Evolutionary conservation across 768 basidiomycete genomes (phyloP), one percentile per base, ranked within the genome.

Genomic region (Leccinellum rugosiceps): DNA sequence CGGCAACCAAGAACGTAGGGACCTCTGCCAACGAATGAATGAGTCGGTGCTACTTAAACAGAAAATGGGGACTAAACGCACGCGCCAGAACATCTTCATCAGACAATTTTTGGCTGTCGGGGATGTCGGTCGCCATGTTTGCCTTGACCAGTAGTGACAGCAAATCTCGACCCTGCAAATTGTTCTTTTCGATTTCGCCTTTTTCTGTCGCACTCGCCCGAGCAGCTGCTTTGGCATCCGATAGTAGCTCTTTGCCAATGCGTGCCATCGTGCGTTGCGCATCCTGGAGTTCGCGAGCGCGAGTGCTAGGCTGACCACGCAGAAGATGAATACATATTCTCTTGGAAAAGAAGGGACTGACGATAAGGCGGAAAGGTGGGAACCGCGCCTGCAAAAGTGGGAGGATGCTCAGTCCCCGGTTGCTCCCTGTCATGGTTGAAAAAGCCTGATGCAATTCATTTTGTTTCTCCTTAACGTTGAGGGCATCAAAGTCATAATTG

Each of bases 61-160:
- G 19, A 7, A 1, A 8, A 15, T 7, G 3, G 14, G 7, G 17
- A n/a, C 19, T 19, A 19, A 41, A 65, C 83, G 57, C 61, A 86
- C 78, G 81, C 6, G 75, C 74, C 2, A 86, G 57, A 15, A 90
- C 83, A 58, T 89, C 87, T 28, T 77, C 77, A 55, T 90, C 87
- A 0, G 78, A 78, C 72, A 90, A 72, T 35, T 74, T 73, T 65
- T 86, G 84, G 46, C 62, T 73, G 6, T 80, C 79, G 0, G 81
- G 79, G 4, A 85, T 61, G 64, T 89, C 84, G 1, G 78, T 80
- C 0, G 83, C 79, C 49, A 50, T 31, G 21, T 50, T 50, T 1
- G 49, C 49, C 49, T 34, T 50, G 19, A 50, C 49, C 7, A 50
- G 21, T 21, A 50, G 21, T 14, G 60, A 62, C 10, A 89, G 72